Evolutionary conservation across 345 rosid species (phyloP), one percentile per base, ranked within the genome.

Genomic region (Viola odorata): DNA sequence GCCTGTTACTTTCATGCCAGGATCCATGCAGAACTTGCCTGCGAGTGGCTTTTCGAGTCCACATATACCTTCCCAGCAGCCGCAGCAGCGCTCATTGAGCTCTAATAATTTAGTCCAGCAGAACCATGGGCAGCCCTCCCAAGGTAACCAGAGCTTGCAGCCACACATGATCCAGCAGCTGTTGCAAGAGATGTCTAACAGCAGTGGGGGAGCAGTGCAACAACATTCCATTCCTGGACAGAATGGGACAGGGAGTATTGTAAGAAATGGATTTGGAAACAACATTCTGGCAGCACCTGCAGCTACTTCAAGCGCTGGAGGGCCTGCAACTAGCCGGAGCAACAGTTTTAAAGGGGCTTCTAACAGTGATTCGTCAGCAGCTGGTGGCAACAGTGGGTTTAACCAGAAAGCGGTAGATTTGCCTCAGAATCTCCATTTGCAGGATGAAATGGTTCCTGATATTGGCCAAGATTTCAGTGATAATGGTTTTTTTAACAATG

Each of bases 101-200:
- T 52, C 71, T 52, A 79, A 63, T 75, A 82, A 70, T 77, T 69
- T 81, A 47, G 63, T 80, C n/a, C 84, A 77, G 45, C 86, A 80
- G 75, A 78, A 60, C 75, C 84, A 79, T 57, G 68, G 65, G 13
- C 87, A 75, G 50, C 36, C 82, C 3, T 66, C 86, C 50, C 85
- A 73, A 55, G 85, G 85, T 63, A 91, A 63, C 77, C 96, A 79
- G 69, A 80, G 76, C 36, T 57, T 83, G 50, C 91, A 87, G 66
- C 94, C 86, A 55, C 94, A 82, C 73, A 81, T 85, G 89, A 77
- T 92, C 66, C 94, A 87, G 67, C 95, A 87, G 16, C 67, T 92
- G 51, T 79, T 87, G 75, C 91, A 87, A 61, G 96, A 89, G 66
- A 78, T 87, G 81, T 83, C 89, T 39, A 80, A 72, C 60, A 73